Percentiles rank a stretch among this genome's conserved stretches.
phyloP scores from a whole-genome alignment of 2,329 filamentous ascomycete genomes.

The Hypomyces perniciosus region DNA sequence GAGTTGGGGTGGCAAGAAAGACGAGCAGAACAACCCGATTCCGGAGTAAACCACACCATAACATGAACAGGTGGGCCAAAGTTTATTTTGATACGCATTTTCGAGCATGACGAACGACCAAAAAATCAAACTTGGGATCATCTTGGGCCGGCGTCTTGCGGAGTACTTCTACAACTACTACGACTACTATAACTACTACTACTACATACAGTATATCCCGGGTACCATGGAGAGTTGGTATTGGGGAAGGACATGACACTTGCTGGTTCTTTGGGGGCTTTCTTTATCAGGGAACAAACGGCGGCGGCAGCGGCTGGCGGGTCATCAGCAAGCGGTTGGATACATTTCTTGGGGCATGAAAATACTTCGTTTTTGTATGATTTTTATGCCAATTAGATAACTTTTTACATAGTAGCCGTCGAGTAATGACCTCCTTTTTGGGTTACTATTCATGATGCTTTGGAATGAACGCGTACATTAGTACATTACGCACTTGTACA shows the following conservation, averaged over 20 bases:
- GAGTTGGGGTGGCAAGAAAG: conserved; percentile 45
- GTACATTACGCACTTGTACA: too few species aligned
- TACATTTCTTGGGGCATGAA: not conserved
- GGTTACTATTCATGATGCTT: too few species aligned
- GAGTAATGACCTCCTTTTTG: too few species aligned
- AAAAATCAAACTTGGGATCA: not conserved
- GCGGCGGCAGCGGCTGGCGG: not conserved
- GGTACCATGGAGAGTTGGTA: not conserved
- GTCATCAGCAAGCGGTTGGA: not conserved
- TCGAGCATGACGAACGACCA: not conserved
- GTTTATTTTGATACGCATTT: not conserved
- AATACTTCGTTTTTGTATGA: not conserved
- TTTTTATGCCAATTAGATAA: too few species aligned
- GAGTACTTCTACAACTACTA: not conserved
- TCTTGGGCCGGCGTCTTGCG: conserved; percentile 3
- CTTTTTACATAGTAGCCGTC: too few species aligned
- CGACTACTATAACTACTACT: not conserved
- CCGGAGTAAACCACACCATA: conserved; percentile 25
- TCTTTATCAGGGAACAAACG: too few species aligned
- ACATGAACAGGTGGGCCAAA: conserved; percentile 3
- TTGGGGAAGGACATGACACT: not conserved
- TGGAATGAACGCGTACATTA: too few species aligned
- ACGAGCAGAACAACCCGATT: conserved; percentile 34
- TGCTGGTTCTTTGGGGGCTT: not conserved
- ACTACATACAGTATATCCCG: not conserved